Evolutionary conservation across 495 filamentous ascomycete species (phyloP).

Genomic region (Cercophora scortea): DNA sequence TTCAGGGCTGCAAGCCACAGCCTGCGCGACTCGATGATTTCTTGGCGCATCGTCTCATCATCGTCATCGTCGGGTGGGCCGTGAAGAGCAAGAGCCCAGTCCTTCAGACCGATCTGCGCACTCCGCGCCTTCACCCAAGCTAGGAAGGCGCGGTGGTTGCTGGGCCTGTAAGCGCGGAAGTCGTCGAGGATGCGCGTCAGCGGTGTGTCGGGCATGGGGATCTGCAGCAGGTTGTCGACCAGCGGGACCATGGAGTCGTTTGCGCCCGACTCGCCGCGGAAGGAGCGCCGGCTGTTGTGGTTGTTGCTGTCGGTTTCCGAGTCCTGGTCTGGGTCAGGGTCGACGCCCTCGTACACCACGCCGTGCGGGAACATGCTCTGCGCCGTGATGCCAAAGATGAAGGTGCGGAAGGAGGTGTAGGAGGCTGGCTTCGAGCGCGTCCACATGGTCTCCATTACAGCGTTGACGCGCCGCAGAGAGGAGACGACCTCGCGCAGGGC

Average conservation of each 20-base stretch:
- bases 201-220: slow-evolving; percentile 75
- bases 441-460: slow-evolving; percentile 87
- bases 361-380: slow-evolving; percentile 90
- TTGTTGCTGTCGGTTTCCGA: too few species aligned
- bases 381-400: slow-evolving; percentile 86
- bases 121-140: slow-evolving; percentile 55
- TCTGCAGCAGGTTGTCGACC: slow-evolving; percentile 71
- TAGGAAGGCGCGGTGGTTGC: slow-evolving; percentile 78
- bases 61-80: slow-evolving; percentile 22
- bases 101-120: slow-evolving; percentile 47
- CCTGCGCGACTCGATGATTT: slow-evolving; percentile 30
- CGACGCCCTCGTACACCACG: slow-evolving; percentile 77
- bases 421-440: slow-evolving; percentile 64
- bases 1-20: slow-evolving; percentile 69
- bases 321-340: slow-evolving; percentile 55
- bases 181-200: slow-evolving; percentile 78
- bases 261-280: slow-evolving; percentile 82
- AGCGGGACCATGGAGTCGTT: slow-evolving; percentile 86
- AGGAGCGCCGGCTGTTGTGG: slow-evolving; percentile 50
- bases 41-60: slow-evolving; percentile 11
- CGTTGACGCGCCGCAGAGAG: slow-evolving; percentile 64
- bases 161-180: slow-evolving; percentile 77
- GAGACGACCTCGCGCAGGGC: slow-evolving; percentile 53
- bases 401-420: slow-evolving; percentile 81
- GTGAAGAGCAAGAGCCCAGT: slow-evolving; percentile 51